A percentile compares a stretch with the other conserved stretches of the same genome.
Conservation (phyloP, 2,329 filamentous ascomycete genomes). For the Ploettnerulaceae sp. region DNA sequence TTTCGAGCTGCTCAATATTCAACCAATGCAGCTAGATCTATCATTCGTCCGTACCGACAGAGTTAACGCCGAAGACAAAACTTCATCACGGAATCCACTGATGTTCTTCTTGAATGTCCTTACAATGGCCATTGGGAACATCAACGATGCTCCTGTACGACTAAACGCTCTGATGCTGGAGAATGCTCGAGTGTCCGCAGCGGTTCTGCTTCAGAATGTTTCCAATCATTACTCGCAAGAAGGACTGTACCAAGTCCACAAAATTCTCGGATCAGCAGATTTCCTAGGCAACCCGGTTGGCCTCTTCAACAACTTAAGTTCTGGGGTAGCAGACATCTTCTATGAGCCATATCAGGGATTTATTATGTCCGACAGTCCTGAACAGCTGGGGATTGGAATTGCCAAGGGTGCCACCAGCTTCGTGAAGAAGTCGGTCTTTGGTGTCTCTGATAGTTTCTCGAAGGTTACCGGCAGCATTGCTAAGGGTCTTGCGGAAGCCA, state of each 20-base stretch:
- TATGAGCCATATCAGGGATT: constrained; percentile 98
- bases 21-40: constrained; percentile 95
- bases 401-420: constrained; percentile 96
- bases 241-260: constrained; percentile 91
- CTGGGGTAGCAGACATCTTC: constrained; percentile 95
- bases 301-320: constrained; percentile 96
- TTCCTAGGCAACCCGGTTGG: constrained; percentile 97
- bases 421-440: constrained; percentile 97
- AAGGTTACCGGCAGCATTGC: constrained; percentile 97
- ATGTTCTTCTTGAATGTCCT: constrained; percentile 99
- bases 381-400: constrained; percentile 91
- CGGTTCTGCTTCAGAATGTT: constrained; percentile 78
- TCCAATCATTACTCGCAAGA: constrained; percentile 96
- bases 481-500: constrained; percentile 91
- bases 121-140: constrained; percentile 98
- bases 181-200: constrained; percentile 86
- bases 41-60: constrained; percentile 96
- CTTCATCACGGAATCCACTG: constrained; percentile 83
- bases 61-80: constrained; percentile 93
- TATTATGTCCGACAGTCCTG: constrained; percentile 91
- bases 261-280: constrained; percentile 93
- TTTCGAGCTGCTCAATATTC: constrained; percentile 93
- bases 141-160: constrained; percentile 93
- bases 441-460: constrained; percentile 93
- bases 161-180: constrained; percentile 93